These are phyloP conservation scores for Didymella keratinophila DNA, from an alignment of 2,329 filamentous ascomycete species.

Conservation along the genomic window DNA sequence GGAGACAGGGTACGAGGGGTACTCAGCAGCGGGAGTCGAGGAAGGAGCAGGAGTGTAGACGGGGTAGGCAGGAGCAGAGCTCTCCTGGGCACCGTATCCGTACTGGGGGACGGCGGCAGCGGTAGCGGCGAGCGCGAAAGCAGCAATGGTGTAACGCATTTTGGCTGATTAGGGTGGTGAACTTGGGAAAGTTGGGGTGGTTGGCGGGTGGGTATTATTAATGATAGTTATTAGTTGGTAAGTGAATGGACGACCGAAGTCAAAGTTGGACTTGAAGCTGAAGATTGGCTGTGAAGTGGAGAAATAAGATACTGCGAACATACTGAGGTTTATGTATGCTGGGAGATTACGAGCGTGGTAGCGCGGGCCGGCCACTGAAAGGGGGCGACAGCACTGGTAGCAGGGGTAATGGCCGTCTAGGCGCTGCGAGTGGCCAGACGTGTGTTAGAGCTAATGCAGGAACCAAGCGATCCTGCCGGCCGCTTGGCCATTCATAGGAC, in stretches of 20 bases:
- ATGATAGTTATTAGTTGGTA: conserved; percentile 52
- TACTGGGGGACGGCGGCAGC: conserved; percentile 44
- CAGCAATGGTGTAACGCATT: conserved; percentile 50
- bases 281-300: conserved; percentile 50
- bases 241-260: conserved; percentile 54
- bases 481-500: conserved; percentile 37
- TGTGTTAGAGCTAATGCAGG: conserved; percentile 47
- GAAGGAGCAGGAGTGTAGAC: conserved; percentile 29
- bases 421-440: conserved; percentile 41
- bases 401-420: conserved; percentile 37
- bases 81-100: conserved; percentile 33
- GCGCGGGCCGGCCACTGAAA: conserved; percentile 47
- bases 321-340: conserved; percentile 45
- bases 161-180: conserved; percentile 48
- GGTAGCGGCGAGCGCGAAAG: conserved; percentile 43
- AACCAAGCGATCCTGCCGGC: conserved; percentile 41
- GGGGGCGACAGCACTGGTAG: conserved; percentile 37
- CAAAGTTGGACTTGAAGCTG: conserved; percentile 50
- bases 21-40: conserved; percentile 7
- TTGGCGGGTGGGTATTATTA: conserved; percentile 43
- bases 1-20: background rate
- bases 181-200: conserved; percentile 38
- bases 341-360: conserved; percentile 50
- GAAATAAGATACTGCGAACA: conserved; percentile 31
- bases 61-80: conserved; percentile 35